Evolutionary conservation across 495 filamentous ascomycete species (phyloP).

Genomic region (Tetracladium setigerum): DNA sequence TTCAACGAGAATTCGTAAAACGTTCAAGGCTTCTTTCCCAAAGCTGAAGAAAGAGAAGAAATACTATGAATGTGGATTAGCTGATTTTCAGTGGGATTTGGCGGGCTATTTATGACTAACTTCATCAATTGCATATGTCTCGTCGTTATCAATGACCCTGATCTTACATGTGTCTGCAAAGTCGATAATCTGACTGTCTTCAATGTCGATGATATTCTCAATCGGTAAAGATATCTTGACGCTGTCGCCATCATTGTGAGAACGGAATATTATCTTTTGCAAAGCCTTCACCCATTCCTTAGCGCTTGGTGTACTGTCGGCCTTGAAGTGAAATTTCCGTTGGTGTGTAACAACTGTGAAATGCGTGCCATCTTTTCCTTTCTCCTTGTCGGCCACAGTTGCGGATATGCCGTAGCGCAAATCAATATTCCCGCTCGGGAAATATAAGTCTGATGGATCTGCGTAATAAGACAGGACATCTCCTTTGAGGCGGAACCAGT

Average conservation of each 20-base stretch:
- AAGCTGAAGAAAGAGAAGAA: conserved; percentile 94
- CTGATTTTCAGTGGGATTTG: too few species aligned
- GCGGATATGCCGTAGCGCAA: conserved; percentile 88
- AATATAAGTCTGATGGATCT: conserved; percentile 80
- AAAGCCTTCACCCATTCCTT: conserved; percentile 97
- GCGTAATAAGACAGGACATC: conserved; percentile 93
- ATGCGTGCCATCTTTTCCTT: conserved; percentile 56
- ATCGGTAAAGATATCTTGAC: conserved; percentile 93
- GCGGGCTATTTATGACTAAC: too few species aligned
- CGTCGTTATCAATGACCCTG: conserved; percentile 81
- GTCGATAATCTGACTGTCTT: conserved; percentile 85
- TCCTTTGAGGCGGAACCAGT: conserved; percentile 94
- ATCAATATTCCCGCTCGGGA: conserved; percentile 87
- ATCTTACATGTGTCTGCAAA: conserved; percentile 94
- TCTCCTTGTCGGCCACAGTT: conserved; percentile 61
- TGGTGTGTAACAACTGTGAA: conserved; percentile 81
- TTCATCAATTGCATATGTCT: conserved; percentile 93
- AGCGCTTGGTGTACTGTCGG: conserved; percentile 80
- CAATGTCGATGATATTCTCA: conserved; percentile 83
- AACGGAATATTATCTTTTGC: conserved; percentile 90
- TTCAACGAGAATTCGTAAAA: conserved; percentile 67
- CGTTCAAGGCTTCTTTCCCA: conserved; percentile 75
- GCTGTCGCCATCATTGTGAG: conserved; percentile 93
- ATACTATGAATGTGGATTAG: conserved; percentile 52
- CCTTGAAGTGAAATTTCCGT: conserved; percentile 78